phyloP scores from a whole-genome alignment of 306 rosid species.

The Vicia faba region DNA sequence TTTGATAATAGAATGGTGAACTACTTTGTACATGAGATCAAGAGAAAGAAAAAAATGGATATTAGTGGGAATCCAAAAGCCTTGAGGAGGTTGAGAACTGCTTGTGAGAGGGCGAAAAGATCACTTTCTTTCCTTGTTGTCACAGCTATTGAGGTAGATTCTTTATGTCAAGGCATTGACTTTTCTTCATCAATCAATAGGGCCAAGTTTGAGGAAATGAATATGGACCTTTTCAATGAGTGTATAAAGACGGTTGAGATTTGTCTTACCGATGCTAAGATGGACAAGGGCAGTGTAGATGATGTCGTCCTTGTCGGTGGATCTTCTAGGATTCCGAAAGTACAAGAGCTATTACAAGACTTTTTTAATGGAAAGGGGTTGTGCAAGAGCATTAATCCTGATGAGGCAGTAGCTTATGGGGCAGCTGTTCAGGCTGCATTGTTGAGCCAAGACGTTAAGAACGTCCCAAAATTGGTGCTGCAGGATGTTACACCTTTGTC shows the following conservation, averaged over 20 bases:
- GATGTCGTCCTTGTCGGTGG: slow-evolving; percentile 32
- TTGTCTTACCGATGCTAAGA: background rate
- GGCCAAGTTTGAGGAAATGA: slow-evolving; percentile 5
- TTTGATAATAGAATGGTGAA: slow-evolving; percentile 2
- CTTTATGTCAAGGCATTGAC: background rate
- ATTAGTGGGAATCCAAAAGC: background rate
- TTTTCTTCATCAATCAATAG: background rate
- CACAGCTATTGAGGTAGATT: slow-evolving; percentile 21
- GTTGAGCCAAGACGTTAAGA: background rate
- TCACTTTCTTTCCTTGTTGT: background rate
- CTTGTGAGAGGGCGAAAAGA: slow-evolving; percentile 26
- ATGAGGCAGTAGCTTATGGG: slow-evolving; percentile 35
- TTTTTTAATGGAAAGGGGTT: background rate
- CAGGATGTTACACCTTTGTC: slow-evolving; percentile 59
- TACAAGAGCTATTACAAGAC: background rate
- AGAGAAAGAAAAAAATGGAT: slow-evolving; percentile 1
- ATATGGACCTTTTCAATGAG: slow-evolving; percentile 3
- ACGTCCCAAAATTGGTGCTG: slow-evolving; percentile 40
- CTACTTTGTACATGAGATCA: background rate
- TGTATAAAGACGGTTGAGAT: background rate
- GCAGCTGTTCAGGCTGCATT: slow-evolving; percentile 23
- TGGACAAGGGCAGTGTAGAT: background rate
- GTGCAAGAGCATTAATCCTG: slow-evolving; percentile 13
- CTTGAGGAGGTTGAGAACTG: slow-evolving; percentile 3
- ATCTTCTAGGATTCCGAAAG: slow-evolving; percentile 28